A percentile compares a stretch with the other conserved stretches of the same genome.
These are phyloP conservation scores for Tetratostichococcus sp. DNA, from an alignment of 139 green algal species.

Conservation along the genomic window DNA sequence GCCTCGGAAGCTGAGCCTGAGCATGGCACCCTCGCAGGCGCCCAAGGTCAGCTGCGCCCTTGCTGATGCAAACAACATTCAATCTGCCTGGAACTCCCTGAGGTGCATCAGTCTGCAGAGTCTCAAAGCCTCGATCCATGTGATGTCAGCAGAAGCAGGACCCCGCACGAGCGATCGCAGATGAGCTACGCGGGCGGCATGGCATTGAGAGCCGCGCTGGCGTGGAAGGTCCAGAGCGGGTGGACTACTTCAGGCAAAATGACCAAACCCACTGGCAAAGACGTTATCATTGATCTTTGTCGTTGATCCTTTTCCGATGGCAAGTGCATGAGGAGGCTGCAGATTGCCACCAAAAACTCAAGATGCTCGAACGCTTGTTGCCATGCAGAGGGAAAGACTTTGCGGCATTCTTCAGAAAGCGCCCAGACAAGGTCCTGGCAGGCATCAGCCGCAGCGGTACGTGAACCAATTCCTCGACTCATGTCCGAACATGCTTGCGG, in stretches of 20 bases:
- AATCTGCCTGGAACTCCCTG: too few species aligned
- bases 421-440: conserved; percentile 15
- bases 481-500: neutral
- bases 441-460: neutral
- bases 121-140: too few species aligned
- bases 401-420: conserved; percentile 20
- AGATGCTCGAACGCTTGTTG: conserved; percentile 42
- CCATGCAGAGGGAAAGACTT: conserved; percentile 25
- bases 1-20: too few species aligned
- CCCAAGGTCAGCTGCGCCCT: too few species aligned
- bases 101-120: too few species aligned
- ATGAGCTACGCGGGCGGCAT: conserved; percentile 33
- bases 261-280: too few species aligned
- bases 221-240: conserved; percentile 27
- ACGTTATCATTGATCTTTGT: too few species aligned
- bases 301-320: too few species aligned
- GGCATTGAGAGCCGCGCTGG: conserved; percentile 33
- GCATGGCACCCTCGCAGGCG: too few species aligned
- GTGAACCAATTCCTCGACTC: neutral
- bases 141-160: conserved; percentile 7
- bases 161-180: conserved; percentile 11
- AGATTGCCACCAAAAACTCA: too few species aligned
- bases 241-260: conserved; percentile 45
- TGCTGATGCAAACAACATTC: too few species aligned
- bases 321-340: too few species aligned